Base-by-base conservation (phyloP, 306 rosid species). In the Pueraria montana region DNA sequence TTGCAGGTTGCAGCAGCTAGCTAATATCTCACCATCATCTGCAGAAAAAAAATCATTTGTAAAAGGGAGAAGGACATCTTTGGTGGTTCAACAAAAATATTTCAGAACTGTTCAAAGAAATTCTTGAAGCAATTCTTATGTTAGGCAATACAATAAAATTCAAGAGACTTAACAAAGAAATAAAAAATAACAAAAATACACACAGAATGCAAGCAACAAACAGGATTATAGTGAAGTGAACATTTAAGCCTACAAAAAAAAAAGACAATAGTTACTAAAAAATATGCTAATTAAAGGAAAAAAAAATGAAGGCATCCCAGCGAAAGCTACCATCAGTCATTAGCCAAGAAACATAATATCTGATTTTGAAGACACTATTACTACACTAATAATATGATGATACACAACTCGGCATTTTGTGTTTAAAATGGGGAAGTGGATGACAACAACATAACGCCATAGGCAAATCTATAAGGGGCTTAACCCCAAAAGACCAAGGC, bases 101-200 rank as follows among this genome's bases (percentile, higher is more conserved):
- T 56, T 21, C 30, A 21, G 30, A 20, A 21, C 63, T 20, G 2
- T 10, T 56, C n/a, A 2, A 56, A 20, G n/a, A 18, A 18, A 55
- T n/a, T 72, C 64, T 26, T 72, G 24, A 72, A 49, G 43, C 77
- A 73, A 18, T 16, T 52, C 11, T 50, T 2, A 50, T 50, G 17
- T 10, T 11, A 11, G 13, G 78, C 11, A 74, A 53, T 18, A 74
- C 34, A 74, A 24, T 13, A 45, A 43, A 11, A 43, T 11, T 43
- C 43, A 38, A 38, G 14, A 52, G 30, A 73, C 66, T 50, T 30
- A 27, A 17, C 1, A 72, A 17, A 52, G 21, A 5, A 30, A 73
- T 32, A 11, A 32, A 4, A 50, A 18, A n/a, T 27, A 48, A 27
- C 6, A 7, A 14, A 30, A 10, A 11, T 26, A 7, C 24, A 49